phyloP scores from a whole-genome alignment of 345 rosid species.

The Lepidium didymum region DNA sequence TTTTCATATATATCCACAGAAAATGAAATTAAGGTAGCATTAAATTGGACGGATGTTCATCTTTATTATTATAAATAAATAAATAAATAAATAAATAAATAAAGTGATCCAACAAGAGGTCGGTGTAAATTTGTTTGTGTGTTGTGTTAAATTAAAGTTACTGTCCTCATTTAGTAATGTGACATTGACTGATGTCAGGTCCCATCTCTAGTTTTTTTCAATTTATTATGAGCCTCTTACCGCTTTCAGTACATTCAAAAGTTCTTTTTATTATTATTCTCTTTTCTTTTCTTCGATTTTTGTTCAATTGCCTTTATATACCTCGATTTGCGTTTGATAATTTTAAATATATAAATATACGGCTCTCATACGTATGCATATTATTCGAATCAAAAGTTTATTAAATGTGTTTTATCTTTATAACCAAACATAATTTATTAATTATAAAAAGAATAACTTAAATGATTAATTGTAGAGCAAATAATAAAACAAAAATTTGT shows the following conservation, averaged over 20 bases:
- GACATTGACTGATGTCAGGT: constrained; percentile 23
- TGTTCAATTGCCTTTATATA: not conserved
- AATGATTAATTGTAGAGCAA: too few relatives aligned
- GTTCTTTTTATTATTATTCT: not conserved
- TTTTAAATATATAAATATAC: not conserved
- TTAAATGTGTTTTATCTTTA: too few relatives aligned
- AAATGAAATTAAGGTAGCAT: not conserved
- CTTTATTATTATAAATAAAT: too few relatives aligned
- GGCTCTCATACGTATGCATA: not conserved
- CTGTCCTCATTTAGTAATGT: constrained; percentile 20
- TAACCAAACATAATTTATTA: too few relatives aligned
- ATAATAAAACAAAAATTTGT: too few relatives aligned
- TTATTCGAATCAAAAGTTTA: not conserved
- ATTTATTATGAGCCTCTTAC: constrained; percentile 10
- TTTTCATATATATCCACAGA: not conserved
- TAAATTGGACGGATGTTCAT: constrained; percentile 5
- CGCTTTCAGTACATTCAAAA: constrained; percentile 6
- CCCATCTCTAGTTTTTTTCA: constrained; percentile 19
- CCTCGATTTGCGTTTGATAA: not conserved
- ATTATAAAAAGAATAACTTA: too few relatives aligned
- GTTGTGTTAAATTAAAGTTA: constrained; percentile 14
- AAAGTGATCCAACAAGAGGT: not conserved
- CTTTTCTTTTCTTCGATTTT: not conserved
- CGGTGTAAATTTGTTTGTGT: constrained; percentile 11
- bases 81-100: not conserved